Base-by-base conservation (phyloP, 108 stramenopile species). In the Skeletonema potamos region DNA sequence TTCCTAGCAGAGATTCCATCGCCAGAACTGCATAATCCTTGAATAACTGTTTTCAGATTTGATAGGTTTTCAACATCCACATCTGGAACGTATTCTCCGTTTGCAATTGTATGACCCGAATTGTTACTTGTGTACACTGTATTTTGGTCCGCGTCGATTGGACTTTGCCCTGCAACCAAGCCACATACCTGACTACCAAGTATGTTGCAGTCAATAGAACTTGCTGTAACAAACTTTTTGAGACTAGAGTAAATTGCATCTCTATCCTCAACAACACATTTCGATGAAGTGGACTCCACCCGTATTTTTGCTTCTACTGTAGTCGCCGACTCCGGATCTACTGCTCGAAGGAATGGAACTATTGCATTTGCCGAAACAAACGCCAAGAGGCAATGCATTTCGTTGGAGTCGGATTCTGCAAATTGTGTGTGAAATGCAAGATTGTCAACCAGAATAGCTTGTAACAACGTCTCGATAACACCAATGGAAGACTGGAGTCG, bases 161-260 rank as follows among this genome's bases (percentile, higher is more conserved):
- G 46, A 34, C 27, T 27, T 39, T 41, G 22, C 33, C 51, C 39
- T 24, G 27, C 70, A 41, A 51, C 63, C 15, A 60, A 37, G 20
- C 34, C 62, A 37, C 78, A 79, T 5, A 79, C 58, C 0, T 71
- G 58, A 54, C 78, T 79, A 3, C 71, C 62, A 2, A 79, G 54
- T 54, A 67, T 61, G 60, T 36, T 18, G 67, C 78, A 79, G 64
- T 79, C 66, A 27, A 79, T 79, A 17, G 60, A 34, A 48, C 58
- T 62, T 4, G 34, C 15, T 7, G 44, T 22, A 29, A 79, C 78
- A 33, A 64, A 79, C 5, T 18, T 5, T 34, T 68, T 62, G 27
- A 79, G 61, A 5, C 71, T 54, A 27, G 62, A 63, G 48, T 66
- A 72, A 24, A 79, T 54, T 12, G 57, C 66, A 28, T 66, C 77